Base-by-base conservation (phyloP, 352 stramenopile species). In the Stramenopiles sp. region DNA sequence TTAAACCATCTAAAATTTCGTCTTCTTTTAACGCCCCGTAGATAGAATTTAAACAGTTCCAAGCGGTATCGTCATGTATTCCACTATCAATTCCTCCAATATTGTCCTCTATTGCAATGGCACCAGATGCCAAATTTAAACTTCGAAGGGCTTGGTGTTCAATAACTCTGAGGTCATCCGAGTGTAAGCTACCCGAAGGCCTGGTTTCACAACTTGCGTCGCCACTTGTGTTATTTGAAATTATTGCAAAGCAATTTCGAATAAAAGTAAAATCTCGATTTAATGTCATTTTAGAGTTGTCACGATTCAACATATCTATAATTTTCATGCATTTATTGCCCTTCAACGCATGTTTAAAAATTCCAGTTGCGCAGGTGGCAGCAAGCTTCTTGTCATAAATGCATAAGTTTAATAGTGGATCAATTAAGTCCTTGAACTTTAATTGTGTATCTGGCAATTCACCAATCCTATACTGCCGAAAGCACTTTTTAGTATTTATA, bases 371-470 rank as follows among this genome's bases (percentile, higher is more conserved):
- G 4, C 86, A 39, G 7, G 83, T 67, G 7, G 80, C 27, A 7
- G 84, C 84, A 8, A 85, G 67, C 0, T 31, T 80, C 33, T 80
- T 84, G 39, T 88, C 85, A 27, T 81, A 81, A 32, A 85, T 82
- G 22, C 76, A 84, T 7, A 88, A 80, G 8, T 82, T 80, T 7
- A 85, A 80, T 55, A 88, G 82, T 7, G 85, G 85, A 30, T 85
- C 81, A 22, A 88, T 67, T 25, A 88, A 81, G 67, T 88, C 85
- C 8, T 81, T 81, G 30, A 86, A 75, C 30, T 84, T 81, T 29
- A 88, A 84, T 83, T 86, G 33, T 7, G 87, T 83, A 80, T 88
- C 84, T 14, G 85, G 85, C n/a, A 88, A 67, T 83, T 88, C 85
- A 27, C 83, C 83, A 27, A 84, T 80, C 33, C 84, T 81, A 76